Base-by-base conservation (phyloP, 2,329 filamentous ascomycete species). In the Exophiala mesophila region DNA sequence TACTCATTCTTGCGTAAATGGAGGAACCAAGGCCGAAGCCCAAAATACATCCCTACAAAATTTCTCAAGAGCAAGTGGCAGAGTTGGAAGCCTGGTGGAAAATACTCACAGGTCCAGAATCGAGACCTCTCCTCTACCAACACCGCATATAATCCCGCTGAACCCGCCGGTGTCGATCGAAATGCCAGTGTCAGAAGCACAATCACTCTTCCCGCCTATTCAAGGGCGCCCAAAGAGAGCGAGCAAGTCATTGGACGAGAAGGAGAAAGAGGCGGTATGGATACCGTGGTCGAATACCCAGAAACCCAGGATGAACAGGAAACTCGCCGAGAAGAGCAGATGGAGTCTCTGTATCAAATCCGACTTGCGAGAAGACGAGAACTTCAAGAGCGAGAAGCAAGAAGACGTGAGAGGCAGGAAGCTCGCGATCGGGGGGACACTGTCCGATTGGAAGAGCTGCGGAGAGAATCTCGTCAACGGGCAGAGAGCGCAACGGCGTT, bases 321-420 rank as follows among this genome's bases (percentile, higher is more conserved):
- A 61, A 66, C 68, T 2, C 69, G 88, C 39, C 77, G 92, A 9
- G 88, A 97, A 50, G 79, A 87, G 19, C 87, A 96, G 63, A 97
- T 97, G 92, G 85, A 92, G 49, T 79, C 85, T 0, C 66, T 97
- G 29, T 97, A 94, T 62, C 88, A 94, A 62, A 90, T 97, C 45
- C 82, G 92, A 9, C 61, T 85, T 9, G 80, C 86, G 13, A 78
- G 92, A 40, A 78, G 89, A 38, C 73, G 78, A 42, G 84, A 94
- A 61, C 73, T 83, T 28, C 78, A 79, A 3, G 88, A 92, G 49
- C 80, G 88, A 4, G 86, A 94, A 53, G 81, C 84, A 51, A 72
- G 85, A n/a, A 74, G 86, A 38, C 73, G 77, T 34, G 71, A 80
- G 44, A 74, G 86, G 19, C 71, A 78, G 20, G 85, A 88, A 51